Conservation (phyloP, 2,329 filamentous ascomycete genomes). For the Pestalotiopsis sp. region DNA sequence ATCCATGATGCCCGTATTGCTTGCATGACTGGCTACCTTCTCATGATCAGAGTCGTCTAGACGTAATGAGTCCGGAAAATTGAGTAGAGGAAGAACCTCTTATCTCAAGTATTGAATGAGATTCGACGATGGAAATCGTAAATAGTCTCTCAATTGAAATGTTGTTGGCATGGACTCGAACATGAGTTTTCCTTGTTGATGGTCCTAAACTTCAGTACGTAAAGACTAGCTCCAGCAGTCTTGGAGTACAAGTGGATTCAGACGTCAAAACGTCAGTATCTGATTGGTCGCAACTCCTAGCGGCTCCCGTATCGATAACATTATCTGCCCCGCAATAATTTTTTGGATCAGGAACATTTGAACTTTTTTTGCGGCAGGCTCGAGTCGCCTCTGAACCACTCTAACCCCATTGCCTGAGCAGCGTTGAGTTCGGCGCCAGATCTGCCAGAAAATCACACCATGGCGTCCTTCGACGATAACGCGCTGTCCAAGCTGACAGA, state of each 20-base stretch:
- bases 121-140: background rate
- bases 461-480: conserved; percentile 48
- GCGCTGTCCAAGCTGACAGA: conserved; percentile 54
- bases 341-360: background rate
- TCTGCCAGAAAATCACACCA: background rate
- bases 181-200: background rate
- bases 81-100: too few relatives aligned
- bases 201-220: background rate
- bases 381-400: background rate
- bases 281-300: background rate
- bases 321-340: conserved; percentile 12
- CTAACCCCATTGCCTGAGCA: background rate
- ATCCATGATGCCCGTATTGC: conserved; percentile 7
- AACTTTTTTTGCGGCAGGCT: background rate
- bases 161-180: background rate
- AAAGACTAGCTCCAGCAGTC: conserved; percentile 1
- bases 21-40: conserved; percentile 10
- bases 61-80: background rate
- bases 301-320: background rate
- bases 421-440: background rate
- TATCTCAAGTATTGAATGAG: background rate
- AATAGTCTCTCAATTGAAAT: background rate
- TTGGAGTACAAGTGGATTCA: conserved; percentile 8
- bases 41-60: background rate
- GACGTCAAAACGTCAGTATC: background rate